Evolutionary conservation across 495 filamentous ascomycete genomes (phyloP), one percentile per base, ranked within the genome.

Genomic region (Neurospora cerealis): DNA sequence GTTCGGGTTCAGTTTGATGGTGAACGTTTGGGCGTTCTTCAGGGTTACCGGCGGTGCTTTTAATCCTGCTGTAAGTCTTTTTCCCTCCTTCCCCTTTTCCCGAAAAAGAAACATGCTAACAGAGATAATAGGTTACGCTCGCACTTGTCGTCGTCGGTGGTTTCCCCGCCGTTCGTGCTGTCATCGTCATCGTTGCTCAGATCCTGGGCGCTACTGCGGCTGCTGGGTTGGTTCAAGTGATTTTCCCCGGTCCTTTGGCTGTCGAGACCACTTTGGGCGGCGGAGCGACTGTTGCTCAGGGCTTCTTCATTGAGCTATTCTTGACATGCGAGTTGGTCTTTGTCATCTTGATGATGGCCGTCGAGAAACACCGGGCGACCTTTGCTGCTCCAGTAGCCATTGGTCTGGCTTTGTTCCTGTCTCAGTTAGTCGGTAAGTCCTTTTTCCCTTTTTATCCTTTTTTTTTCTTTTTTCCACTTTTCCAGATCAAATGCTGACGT

Each of bases 1-100:
- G 17, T 96, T 96, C 75, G 93, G 92, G 1, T 88, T 94, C 77
- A 89, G 90, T 11, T 84, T 96, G 72, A 88, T 88, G 11, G 91
- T 93, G 78, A 96, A 95, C 77, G 92, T 92, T 2, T 97, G 92
- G 93, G 88, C 93, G 1, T 96, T 95, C 84, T 96, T 92, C 81
- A 88, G 93, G 11, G 88, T 96, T 40, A 90, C 87, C 4, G 93
- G 93, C 10, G 93, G 93, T 11, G 80, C 94, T 11, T 96, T 96
- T 81, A 96, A 96, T 77, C 94, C 94, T 0, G 91, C 89, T 46
- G 91, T 75, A 74, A 32, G 75, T 74, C 1, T 2, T n/a, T 21
- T 3, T 42, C 15, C 5, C 2, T 5, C 11, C 11, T 39, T 11
- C 40, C 34, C 17, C 89, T 81, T 78, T 83, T 77, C 32, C 46